These are phyloP conservation scores for Calonectria hawksworthii DNA, from an alignment of 2,329 filamentous ascomycete species.

Conservation along the genomic window DNA sequence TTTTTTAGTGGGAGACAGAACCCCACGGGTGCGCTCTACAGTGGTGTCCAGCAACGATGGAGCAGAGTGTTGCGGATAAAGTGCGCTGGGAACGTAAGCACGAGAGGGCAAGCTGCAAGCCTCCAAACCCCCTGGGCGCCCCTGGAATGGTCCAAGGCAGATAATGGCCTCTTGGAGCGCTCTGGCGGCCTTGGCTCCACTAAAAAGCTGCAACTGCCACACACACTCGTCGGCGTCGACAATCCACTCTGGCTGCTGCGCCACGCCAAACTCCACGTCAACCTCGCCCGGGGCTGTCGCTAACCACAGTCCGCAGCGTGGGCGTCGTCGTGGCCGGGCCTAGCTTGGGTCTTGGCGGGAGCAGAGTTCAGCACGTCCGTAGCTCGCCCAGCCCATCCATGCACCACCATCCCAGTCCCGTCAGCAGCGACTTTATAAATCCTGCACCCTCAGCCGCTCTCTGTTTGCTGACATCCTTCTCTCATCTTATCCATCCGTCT, in stretches of 20 bases:
- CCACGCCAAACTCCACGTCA: conserved; percentile 34
- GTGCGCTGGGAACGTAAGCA: conserved; percentile 11
- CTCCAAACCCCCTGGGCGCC: conserved; percentile 9
- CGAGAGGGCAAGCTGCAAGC: not conserved
- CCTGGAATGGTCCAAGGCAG: conserved; percentile 27
- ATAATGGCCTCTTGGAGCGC: conserved; percentile 18
- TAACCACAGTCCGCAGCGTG: conserved; percentile 12
- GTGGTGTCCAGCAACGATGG: not conserved
- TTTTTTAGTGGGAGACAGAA: conserved; percentile 13
- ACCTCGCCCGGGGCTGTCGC: conserved; percentile 20
- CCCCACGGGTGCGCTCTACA: not conserved
- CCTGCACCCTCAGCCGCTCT: conserved; percentile 23
- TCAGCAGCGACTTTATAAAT: conserved; percentile 30
- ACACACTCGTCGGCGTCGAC: conserved; percentile 16
- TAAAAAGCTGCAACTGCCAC: conserved; percentile 27
- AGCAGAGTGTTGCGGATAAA: not conserved
- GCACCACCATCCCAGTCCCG: conserved; percentile 8
- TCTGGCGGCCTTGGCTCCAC: conserved; percentile 14
- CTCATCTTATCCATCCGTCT: conserved; percentile 10
- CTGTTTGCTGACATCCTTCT: conserved; percentile 25
- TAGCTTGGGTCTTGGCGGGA: conserved; percentile 6
- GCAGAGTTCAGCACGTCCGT: conserved; percentile 10
- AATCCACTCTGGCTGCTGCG: conserved; percentile 27
- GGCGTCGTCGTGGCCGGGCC: conserved; percentile 11
- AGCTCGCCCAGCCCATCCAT: conserved; percentile 21